Base-by-base conservation (phyloP, 345 rosid genomes). In the Rhodamnia argentea region DNA sequence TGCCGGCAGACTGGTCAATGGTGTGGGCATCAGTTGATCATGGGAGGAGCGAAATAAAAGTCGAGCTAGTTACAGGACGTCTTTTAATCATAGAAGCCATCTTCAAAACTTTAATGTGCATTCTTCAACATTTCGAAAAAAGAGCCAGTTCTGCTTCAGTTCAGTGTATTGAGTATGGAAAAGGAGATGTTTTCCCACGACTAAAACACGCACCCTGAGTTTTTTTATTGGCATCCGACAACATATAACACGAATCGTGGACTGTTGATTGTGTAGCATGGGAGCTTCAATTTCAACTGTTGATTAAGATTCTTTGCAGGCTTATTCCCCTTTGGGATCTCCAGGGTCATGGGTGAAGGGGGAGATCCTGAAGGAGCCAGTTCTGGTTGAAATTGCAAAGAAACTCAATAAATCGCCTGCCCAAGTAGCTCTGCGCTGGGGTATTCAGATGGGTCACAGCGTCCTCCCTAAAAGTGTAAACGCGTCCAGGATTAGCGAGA, bases 301-400 rank as follows among this genome's bases (percentile, higher is more conserved):
- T 20, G 26, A 37, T 9, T 70, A 37, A 22, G 40, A 22, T 54
- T 70, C 82, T 78, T 56, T 83, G 70, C 90, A 91, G 93, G 96
- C 93, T 29, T 91, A 91, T 87, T 89, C 96, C 32, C 94, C 94
- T 12, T 83, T 92, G 60, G 96, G 94, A 58, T 94, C 94, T 84
- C 93, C 94, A 75, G 94, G 94, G 5, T 87, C 93, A 7, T 94
- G 92, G 93, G 57, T 94, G 52, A 94, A 92, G 83, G 93, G 92
- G 53, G 96, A 94, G 84, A 87, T 91, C 57, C 70, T 92, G 86
- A 90, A 90, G 86, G 94, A 94, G 70, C 91, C 93, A 4, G 83
- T 86, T 44, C 82, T 93, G 88, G 32, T 86, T 52, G 92, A 92
- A 86, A 86, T 88, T 78, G 92, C 94, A 0, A 89, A 89, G 42